phyloP scores from a whole-genome alignment of 1,284 basidiomycete species.

The Apiotrichum brassicae region DNA sequence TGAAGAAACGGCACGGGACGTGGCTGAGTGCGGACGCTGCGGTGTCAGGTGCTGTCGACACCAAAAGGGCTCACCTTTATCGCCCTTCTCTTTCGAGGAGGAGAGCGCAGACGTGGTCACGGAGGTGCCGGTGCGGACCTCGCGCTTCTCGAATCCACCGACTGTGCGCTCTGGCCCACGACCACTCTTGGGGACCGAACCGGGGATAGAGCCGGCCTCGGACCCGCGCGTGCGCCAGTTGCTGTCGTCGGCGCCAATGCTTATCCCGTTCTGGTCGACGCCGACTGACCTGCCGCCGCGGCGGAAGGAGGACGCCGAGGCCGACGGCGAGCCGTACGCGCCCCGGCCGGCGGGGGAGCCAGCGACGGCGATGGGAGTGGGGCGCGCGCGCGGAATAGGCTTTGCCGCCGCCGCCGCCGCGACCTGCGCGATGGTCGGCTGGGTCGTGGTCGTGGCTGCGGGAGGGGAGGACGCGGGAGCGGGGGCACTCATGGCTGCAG shows the following conservation, averaged over 20 bases:
- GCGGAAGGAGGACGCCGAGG: constrained; percentile 8
- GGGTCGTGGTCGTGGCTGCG: constrained; percentile 5
- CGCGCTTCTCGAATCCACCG: constrained; percentile 34
- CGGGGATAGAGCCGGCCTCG: background rate
- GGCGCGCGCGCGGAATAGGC: constrained; percentile 31
- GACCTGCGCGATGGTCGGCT: constrained; percentile 2
- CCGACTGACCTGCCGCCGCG: constrained; percentile 8
- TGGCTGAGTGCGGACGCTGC: constrained; percentile 59
- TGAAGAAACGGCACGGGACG: constrained; percentile 98
- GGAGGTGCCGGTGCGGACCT: constrained; percentile 14
- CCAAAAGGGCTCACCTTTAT: constrained; percentile 6
- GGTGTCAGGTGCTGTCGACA: background rate
- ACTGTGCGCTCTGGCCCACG: constrained; percentile 28
- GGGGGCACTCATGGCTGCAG: no score
- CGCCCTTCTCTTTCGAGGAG: constrained; percentile 14
- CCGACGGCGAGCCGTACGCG: constrained; percentile 2
- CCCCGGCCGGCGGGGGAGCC: constrained; percentile 6
- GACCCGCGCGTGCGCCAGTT: constrained; percentile 26
- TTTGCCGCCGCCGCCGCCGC: constrained; percentile 16
- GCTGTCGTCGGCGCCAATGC: constrained; percentile 15
- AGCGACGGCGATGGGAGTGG: constrained; percentile 25
- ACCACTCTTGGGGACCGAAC: constrained; percentile 8
- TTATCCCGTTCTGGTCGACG: constrained; percentile 10
- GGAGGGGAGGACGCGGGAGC: constrained; percentile 14
- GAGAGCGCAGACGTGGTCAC: constrained; percentile 10